Evolutionary conservation across 1,284 basidiomycete genomes (phyloP).

Genomic region (Phellinidium pouzarii): DNA sequence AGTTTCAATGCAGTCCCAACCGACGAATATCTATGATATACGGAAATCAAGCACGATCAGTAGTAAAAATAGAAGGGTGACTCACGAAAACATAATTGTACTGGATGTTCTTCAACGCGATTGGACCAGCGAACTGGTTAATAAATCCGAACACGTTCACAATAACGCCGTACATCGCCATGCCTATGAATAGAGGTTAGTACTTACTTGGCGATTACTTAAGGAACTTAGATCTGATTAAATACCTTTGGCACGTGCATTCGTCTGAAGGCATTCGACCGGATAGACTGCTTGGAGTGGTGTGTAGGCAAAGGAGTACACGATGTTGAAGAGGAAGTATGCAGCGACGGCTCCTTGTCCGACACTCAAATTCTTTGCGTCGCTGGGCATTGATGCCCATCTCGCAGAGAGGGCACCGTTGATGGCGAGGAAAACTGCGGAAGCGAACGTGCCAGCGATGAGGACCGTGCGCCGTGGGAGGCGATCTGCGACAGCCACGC

Average conservation of each 20-base stretch:
- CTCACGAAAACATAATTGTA: constrained; percentile 25
- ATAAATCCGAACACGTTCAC: constrained; percentile 45
- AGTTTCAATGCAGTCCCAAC: constrained; percentile 29
- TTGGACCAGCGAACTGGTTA: constrained; percentile 43
- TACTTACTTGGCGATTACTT: not conserved
- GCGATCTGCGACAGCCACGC: constrained; percentile 41
- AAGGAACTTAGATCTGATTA: constrained; percentile 28
- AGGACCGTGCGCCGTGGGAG: constrained; percentile 25
- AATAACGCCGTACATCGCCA: constrained; percentile 30
- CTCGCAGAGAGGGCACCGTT: constrained; percentile 26
- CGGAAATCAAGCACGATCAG: not conserved
- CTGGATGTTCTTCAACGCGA: constrained; percentile 41
- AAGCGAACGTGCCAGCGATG: constrained; percentile 23
- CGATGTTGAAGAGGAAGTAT: constrained; percentile 44
- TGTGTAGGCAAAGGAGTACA: constrained; percentile 43
- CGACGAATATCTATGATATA: constrained; percentile 27
- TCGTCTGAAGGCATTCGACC: constrained; percentile 48
- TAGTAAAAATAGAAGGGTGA: not conserved
- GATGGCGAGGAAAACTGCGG: constrained; percentile 25
- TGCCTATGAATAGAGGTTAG: constrained; percentile 1
- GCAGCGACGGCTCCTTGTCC: constrained; percentile 32
- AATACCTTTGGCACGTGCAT: constrained; percentile 48
- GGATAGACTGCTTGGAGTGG: constrained; percentile 52
- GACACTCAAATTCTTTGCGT: constrained; percentile 25
- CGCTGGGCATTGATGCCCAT: constrained; percentile 23